Evolutionary conservation across 352 stramenopile species (phyloP), one percentile per base, ranked within the genome.

Genomic region (Phytophthora chlamydospora): DNA sequence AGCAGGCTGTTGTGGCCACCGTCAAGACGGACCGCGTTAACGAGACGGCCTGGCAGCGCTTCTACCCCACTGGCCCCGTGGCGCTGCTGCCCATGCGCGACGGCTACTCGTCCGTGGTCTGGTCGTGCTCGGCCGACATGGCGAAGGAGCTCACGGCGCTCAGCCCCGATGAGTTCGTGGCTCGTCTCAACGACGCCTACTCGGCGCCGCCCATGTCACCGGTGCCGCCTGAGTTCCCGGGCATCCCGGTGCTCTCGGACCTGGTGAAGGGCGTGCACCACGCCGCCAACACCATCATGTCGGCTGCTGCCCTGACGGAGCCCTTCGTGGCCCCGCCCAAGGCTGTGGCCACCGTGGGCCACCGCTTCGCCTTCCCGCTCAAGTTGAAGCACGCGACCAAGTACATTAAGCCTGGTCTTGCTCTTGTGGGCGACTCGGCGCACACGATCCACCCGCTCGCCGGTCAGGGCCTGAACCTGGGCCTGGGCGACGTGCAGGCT

Each of bases 381-480:
- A 94, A 94, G 68, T 78, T 97, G 60, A 85, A 89, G 60, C 91
- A 97, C 67, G 88, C 91, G 21, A 85, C 76, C 21, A 78, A 80
- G 59, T 97, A 97, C 78, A 85, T 91, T 27, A 89, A 90, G 61
- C 76, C 80, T 0, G 79, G 92, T 34, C 72, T 98, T 29, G 94
- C 91, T 8, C 75, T 99, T 42, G 80, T 98, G 12, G 96, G 96
- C 46, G 96, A 99, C 82, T 97, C 96, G 6, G 96, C 96, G 29
- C 96, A 99, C 80, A 96, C 94, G 39, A 95, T 99, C 53, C 96
- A 99, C 78, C 96, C 96, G 32, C 93, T 99, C 58, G 96, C 96
- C 3, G 96, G 96, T 38, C 96, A 99, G 77, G 95, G 95, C 9
- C 76, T 99, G 40, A 99, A 99, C 84, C 75, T 99, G 42, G 96